Base-by-base conservation (phyloP, 2,329 filamentous ascomycete species). In the Didymella lethalis region DNA sequence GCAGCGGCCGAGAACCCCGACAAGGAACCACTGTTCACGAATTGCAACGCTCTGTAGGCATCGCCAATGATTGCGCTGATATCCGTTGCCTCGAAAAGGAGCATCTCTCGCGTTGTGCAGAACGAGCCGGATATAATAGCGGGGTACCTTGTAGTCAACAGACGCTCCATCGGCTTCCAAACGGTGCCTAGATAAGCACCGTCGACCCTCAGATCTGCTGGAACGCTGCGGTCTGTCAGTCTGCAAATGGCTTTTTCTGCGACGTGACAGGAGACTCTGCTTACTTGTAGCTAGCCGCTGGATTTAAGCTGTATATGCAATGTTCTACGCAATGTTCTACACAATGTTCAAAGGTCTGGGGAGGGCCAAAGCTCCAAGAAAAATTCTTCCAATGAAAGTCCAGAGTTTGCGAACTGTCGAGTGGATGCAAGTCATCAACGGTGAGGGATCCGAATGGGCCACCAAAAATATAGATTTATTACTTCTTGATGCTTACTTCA, bases 11-110 rank as follows among this genome's bases (percentile, higher is more conserved):
- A 54, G 43, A 29, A 26, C 45, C 34, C 64, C 64, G 65, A 73
- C 69, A 62, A 70, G 68, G 67, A 73, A 74, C 71, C 58, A 62
- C 40, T 54, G 67, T 73, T 73, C 66, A 32, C 45, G 28, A 25
- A 18, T 28, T 45, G 31, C 16, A n/a, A 45, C 40, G 28, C 20
- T 45, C 18, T 50, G n/a, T 10, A 38, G 46, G n/a, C 41, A 23
- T 47, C 23, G 40, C 50, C 53, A 28, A 34, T 14, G 18, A 12
- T 23, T 59, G 56, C 50, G 56, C 50, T 51, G 31, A 54, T 54
- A 16, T 54, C 51, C 56, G 56, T 43, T 26, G n/a, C 12, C 14
- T 50, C 31, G 16, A 16, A 14, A 32, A 32, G 31, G 31, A 32
- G 31, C 12, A 32, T 2, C 11, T 16, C 31, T 32, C 31, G 11